Base-by-base conservation (phyloP, 2,329 filamentous ascomycete genomes). In the Penicillium sp. region DNA sequence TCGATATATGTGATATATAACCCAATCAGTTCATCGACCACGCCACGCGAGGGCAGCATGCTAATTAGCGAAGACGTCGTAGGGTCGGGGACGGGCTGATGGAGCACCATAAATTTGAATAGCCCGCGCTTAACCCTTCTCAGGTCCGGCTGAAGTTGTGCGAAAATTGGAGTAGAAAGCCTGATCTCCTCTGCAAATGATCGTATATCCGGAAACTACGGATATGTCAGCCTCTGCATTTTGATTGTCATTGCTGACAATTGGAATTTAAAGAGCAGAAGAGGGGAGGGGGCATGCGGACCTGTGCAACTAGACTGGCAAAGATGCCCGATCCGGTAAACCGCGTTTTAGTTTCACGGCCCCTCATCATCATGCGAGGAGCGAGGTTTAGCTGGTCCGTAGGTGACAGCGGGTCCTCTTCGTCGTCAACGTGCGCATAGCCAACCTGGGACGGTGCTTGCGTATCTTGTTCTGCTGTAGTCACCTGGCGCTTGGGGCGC, bases 1-100 rank as follows among this genome's bases (percentile, higher is more conserved):
- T 77, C 75, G 7, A 76, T 64, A 57, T 74, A 74, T 16, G 67
- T 67, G 55, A 77, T 62, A 50, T 77, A 78, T 33, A 73, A 50
- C 9, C 67, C 53, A 8, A 77, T 67, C 25, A 77, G 59, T 52
- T 70, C 70, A 50, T 77, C 75, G 0, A 72, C 69, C 2, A 73
- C 63, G 2, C 61, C 59, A 17, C 71, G 69, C 17, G 67, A 61
- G 0, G 75, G 75, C 10, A 77, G 61, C 49, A 75, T 61, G 19
- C 61, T 56, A 16, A 70, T 61, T 30, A 77, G 51, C 6, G 69
- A 69, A 5, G 41, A 50, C 2, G 63, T 68, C 14, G 70, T 69
- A 5, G 70, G 67, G 7, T 66, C 59, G 0, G 69, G 66, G 16
- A 74, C 60, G 2, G 69, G 64, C 16, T 64, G 59, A 43, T 66